phyloP scores from a whole-genome alignment of 1,284 basidiomycete species.

The Apiotrichum gracile region DNA sequence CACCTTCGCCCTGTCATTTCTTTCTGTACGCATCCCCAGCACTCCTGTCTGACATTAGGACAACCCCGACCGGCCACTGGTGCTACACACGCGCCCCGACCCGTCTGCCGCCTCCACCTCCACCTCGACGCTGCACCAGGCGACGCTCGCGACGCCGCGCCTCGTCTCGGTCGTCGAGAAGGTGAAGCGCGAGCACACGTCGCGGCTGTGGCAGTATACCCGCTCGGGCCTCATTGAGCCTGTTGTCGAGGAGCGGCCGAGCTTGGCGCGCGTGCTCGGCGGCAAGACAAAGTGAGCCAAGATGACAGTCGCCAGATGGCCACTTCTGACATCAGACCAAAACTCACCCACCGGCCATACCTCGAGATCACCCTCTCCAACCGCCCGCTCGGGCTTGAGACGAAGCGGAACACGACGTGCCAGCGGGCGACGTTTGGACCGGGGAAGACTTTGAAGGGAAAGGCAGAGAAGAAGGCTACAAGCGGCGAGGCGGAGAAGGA shows the following conservation, averaged over 20 bases:
- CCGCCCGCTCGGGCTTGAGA: conserved; percentile 49
- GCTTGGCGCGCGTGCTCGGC: conserved; percentile 33
- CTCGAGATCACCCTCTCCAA: conserved; percentile 67
- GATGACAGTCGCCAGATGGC: too few species aligned
- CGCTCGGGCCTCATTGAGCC: conserved; percentile 55
- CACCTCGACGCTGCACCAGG: conserved; percentile 26
- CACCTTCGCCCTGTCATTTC: conserved; percentile 56
- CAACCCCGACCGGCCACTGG: conserved; percentile 55
- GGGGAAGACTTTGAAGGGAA: background rate
- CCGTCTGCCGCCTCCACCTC: background rate
- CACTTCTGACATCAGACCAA: conserved; percentile 55
- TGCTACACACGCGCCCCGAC: conserved; percentile 60
- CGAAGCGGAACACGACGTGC: conserved; percentile 23
- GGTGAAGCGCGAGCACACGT: conserved; percentile 66
- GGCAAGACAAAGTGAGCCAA: conserved; percentile 58
- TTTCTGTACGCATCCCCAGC: conserved; percentile 54
- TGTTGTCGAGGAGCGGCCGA: conserved; percentile 32
- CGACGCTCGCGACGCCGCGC: conserved; percentile 56
- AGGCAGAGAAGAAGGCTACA: background rate
- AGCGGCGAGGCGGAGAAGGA: background rate
- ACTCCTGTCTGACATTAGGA: conserved; percentile 47
- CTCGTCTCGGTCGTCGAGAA: conserved; percentile 74
- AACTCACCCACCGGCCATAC: conserved; percentile 61
- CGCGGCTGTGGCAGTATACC: conserved; percentile 73
- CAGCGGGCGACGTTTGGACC: conserved; percentile 11